A percentile compares a stretch with the other conserved stretches of the same genome.
These are phyloP conservation scores for Tolypocladium sp. DNA, from an alignment of 2,329 filamentous ascomycete species.

Conservation along the genomic window DNA sequence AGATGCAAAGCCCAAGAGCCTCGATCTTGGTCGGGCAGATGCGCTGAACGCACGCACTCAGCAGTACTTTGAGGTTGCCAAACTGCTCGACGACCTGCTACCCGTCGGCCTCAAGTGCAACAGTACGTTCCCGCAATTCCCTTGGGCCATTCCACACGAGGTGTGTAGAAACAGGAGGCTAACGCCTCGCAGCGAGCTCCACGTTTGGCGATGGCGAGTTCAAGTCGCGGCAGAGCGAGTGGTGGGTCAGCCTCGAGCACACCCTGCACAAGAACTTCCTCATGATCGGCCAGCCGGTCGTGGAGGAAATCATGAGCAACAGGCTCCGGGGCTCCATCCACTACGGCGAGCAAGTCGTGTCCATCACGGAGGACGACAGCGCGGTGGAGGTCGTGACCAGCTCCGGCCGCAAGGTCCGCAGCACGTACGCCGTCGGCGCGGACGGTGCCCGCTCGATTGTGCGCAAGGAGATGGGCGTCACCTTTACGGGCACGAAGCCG, in stretches of 20 bases:
- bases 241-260: slow-evolving; percentile 37
- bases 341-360: slow-evolving; percentile 27
- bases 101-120: slow-evolving; percentile 37
- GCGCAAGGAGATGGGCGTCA: slow-evolving; percentile 27
- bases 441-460: slow-evolving; percentile 43
- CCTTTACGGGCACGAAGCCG: slow-evolving; percentile 35
- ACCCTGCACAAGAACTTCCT: slow-evolving; percentile 37
- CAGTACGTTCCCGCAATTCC: no score
- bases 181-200: slow-evolving; percentile 28
- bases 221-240: slow-evolving; percentile 35
- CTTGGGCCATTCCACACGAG: not conserved
- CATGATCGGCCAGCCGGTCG: slow-evolving; percentile 39
- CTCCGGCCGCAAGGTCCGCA: slow-evolving; percentile 20
- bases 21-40: slow-evolving; percentile 35
- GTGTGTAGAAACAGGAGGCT: not conserved
- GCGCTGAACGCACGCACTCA: slow-evolving; percentile 39
- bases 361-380: slow-evolving; percentile 49
- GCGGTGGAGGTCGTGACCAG: slow-evolving; percentile 26
- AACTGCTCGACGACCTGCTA: slow-evolving; percentile 31
- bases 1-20: slow-evolving; percentile 28
- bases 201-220: slow-evolving; percentile 37
- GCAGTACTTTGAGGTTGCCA: slow-evolving; percentile 35
- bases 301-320: slow-evolving; percentile 28
- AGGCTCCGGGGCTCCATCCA: slow-evolving; percentile 22
- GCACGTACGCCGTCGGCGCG: slow-evolving; percentile 38